Base-by-base conservation (phyloP, 2,329 filamentous ascomycete genomes). In the Rugonectria rugulosa region DNA sequence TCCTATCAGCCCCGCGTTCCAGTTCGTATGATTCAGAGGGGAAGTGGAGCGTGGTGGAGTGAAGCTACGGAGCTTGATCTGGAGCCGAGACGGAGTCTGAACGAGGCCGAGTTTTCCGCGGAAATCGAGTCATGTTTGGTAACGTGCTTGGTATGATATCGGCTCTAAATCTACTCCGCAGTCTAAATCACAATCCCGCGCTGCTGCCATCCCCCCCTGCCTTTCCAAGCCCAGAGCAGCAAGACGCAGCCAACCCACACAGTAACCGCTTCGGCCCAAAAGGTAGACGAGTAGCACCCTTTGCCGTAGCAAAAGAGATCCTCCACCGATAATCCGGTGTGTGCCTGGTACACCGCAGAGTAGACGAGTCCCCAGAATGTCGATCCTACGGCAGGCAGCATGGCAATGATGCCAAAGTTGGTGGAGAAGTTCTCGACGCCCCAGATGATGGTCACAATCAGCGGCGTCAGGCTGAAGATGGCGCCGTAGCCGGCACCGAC, bases 361-460 rank as follows among this genome's bases (percentile, higher is more conserved):
- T 98, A 99, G n/a, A 97, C 78, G 1, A 95, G 73, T 0, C 93
- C 92, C 92, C 94, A 99, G 26, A 97, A 82, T 0, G 92, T 92
- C 0, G 94, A 92, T 0, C 94, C 95, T 0, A 90, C 76, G 0
- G 95, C 95, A 3, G 95, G 95, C 53, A 94, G 88, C 80, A 96
- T 95, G 36, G 93, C 92, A 7, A 98, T 87, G 58, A 98, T 93
- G 9, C 95, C 95, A 87, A 94, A 99, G 68, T 99, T 98, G 1
- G 95, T 99, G 54, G 92, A 95, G 71, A 99, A 98, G 72, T 98
- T 99, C 78, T 98, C 93, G 0, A 97, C 92, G 21, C 95, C 95
- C 95, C 95, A 99, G 40, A 99, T 94, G 9, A 97, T 92, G n/a
- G 88, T 92, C 64, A 97, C 89, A 53, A 98, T 91, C 62, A 98